Conservation (phyloP, 192 early-diverging fungal species). For the Pecoramyces ruminantium region DNA sequence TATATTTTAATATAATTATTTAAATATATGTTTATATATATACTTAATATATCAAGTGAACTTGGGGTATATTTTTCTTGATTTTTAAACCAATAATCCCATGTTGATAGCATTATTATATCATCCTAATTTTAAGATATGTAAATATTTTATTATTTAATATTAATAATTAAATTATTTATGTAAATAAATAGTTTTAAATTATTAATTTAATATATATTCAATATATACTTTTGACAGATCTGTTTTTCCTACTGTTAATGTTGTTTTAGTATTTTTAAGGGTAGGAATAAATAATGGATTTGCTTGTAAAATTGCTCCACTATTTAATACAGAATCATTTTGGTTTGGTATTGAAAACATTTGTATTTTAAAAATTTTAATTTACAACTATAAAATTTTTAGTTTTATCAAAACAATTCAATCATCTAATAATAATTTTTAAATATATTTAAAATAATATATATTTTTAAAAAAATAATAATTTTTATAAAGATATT, state of each 20-base stretch:
- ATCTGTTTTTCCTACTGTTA: neutral
- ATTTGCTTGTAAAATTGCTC: neutral
- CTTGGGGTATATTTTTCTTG: neutral
- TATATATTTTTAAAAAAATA: too few species aligned
- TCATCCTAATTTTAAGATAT: neutral
- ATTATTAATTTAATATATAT: too few species aligned
- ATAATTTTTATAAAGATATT: too few species aligned
- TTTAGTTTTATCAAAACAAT: too few species aligned
- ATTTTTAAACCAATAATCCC: neutral
- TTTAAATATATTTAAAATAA: too few species aligned
- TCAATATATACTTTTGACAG: neutral
- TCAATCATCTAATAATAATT: too few species aligned
- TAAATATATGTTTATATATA: neutral
- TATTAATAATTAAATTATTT: too few species aligned
- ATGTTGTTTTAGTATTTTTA: neutral
- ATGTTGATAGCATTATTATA: neutral
- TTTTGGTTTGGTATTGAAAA: neutral
- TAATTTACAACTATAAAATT: too few species aligned
- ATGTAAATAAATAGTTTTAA: too few species aligned
- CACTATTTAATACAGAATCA: neutral
- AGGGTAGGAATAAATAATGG: neutral
- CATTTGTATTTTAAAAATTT: neutral
- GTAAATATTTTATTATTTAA: neutral
- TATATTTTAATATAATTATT: neutral
- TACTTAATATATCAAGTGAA: neutral